Conservation (phyloP, 148 eudicot species). For the Spergularia bocconei region DNA sequence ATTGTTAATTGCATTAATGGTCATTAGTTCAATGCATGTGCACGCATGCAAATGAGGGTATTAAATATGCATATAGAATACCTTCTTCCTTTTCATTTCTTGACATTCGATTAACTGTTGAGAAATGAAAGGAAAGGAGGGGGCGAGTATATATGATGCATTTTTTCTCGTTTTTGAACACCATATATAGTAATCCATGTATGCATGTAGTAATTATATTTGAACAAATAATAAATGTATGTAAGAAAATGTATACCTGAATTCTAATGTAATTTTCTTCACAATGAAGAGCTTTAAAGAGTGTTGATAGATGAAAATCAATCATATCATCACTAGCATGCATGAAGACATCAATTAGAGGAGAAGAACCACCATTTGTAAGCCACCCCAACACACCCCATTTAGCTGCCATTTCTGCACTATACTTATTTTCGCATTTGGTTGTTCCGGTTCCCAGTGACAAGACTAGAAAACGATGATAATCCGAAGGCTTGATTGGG, state of each 20-base stretch:
- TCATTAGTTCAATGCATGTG: too few relatives aligned
- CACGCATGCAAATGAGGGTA: too few relatives aligned
- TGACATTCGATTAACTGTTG: too few relatives aligned
- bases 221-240: too few relatives aligned
- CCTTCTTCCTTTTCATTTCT: too few relatives aligned
- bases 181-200: too few relatives aligned
- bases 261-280: constrained; percentile 44
- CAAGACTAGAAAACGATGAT: constrained; percentile 31
- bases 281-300: constrained; percentile 35
- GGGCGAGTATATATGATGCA: background rate
- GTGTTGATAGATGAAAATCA: constrained; percentile 33
- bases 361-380: constrained; percentile 24
- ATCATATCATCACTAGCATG: constrained; percentile 49
- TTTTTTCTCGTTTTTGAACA: background rate
- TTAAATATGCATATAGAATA: too few relatives aligned
- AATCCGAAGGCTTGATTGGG: constrained; percentile 31
- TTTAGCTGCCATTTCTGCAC: constrained; percentile 28
- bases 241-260: constrained; percentile 25
- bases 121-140: background rate
- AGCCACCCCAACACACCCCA: constrained; percentile 47
- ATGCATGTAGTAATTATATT: too few relatives aligned
- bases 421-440: constrained; percentile 26
- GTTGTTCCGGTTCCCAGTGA: constrained; percentile 41
- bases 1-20: too few relatives aligned
- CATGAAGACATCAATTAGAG: constrained; percentile 36